Percentiles rank a stretch among this genome's conserved stretches.
Evolutionary conservation across 805 yeast species (phyloP).

Genomic region (Phaffomyces thermotolerans): DNA sequence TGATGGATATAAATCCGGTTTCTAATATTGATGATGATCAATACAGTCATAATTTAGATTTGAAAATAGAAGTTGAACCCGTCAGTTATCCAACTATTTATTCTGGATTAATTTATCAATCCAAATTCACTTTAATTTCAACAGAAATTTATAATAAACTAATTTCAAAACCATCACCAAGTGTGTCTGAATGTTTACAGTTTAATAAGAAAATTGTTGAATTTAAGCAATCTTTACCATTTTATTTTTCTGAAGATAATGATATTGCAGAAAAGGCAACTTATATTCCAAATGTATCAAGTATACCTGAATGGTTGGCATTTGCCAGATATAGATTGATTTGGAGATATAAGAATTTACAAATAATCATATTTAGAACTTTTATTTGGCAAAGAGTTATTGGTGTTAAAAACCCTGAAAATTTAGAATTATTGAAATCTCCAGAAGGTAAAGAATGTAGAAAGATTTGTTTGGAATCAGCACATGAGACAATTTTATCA

Average conservation of each 20-base stretch:
- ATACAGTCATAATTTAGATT: constrained; percentile 15
- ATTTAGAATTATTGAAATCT: constrained; percentile 27
- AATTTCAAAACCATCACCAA: constrained; percentile 40
- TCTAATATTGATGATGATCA: constrained; percentile 40
- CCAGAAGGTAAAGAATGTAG: constrained; percentile 44
- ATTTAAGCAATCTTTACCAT: constrained; percentile 38
- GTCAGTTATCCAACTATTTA: constrained; percentile 44
- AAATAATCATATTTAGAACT: constrained; percentile 47
- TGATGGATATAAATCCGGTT: constrained; percentile 44
- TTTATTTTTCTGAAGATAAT: constrained; percentile 38
- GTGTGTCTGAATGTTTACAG: constrained; percentile 43
- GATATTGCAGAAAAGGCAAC: constrained; percentile 22
- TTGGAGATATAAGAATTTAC: constrained; percentile 55
- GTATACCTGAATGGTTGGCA: constrained; percentile 44
- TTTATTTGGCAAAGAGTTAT: constrained; percentile 48
- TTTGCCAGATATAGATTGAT: constrained; percentile 44
- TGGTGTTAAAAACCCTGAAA: constrained; percentile 29
- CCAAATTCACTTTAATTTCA: constrained; percentile 41
- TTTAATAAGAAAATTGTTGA: constrained; percentile 36
- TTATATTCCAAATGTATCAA: constrained; percentile 16
- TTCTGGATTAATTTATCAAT: constrained; percentile 50
- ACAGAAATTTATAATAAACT: constrained; percentile 42
- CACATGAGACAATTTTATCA: constrained; percentile 45
- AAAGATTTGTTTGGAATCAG: constrained; percentile 41
- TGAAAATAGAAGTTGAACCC: constrained; percentile 14